These are phyloP conservation scores for Lipomyces lipofer DNA, from an alignment of 805 yeast species.

Conservation along the genomic window DNA sequence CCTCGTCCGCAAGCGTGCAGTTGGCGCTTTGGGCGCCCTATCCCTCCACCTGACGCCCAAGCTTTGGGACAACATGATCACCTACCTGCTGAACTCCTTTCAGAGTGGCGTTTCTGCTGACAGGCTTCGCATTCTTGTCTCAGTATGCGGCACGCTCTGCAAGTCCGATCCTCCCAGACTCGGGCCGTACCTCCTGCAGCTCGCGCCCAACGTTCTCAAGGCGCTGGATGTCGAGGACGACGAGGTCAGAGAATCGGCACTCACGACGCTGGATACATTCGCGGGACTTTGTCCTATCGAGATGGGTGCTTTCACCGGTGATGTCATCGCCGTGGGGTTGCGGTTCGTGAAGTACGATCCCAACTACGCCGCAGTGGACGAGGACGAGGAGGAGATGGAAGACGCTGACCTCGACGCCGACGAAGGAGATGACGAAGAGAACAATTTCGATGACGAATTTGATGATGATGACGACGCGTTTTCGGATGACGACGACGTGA, in stretches of 20 bases:
- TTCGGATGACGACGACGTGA: constrained; percentile 51
- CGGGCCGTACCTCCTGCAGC: constrained; percentile 19
- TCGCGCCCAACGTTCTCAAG: constrained; percentile 33
- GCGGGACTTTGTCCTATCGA: constrained; percentile 45
- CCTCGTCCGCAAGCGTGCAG: constrained; percentile 53
- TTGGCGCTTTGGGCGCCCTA: constrained; percentile 50
- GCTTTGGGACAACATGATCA: constrained; percentile 34
- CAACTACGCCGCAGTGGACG: constrained; percentile 39
- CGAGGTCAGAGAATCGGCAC: constrained; percentile 53
- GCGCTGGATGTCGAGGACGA: constrained; percentile 38
- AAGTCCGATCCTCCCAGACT: constrained; percentile 31
- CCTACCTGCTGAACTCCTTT: constrained; percentile 18
- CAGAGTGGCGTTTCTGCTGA: constrained; percentile 12
- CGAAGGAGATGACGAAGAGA: constrained; percentile 43
- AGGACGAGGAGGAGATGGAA: constrained; percentile 14
- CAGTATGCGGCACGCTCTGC: constrained; percentile 36
- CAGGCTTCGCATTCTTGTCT: constrained; percentile 18
- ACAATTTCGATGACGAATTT: constrained; percentile 51
- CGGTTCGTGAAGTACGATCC: constrained; percentile 51
- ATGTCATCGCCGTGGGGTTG: constrained; percentile 38
- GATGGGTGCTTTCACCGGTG: constrained; percentile 35
- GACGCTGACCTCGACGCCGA: constrained; percentile 39
- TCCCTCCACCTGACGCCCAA: constrained; percentile 37
- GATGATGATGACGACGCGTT: constrained; percentile 42
- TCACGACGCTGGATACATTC: constrained; percentile 45